A percentile compares a stretch with the other conserved stretches of the same genome.
phyloP scores from a whole-genome alignment of 1,139 yeast genomes.

The Candida dubliniensis region DNA sequence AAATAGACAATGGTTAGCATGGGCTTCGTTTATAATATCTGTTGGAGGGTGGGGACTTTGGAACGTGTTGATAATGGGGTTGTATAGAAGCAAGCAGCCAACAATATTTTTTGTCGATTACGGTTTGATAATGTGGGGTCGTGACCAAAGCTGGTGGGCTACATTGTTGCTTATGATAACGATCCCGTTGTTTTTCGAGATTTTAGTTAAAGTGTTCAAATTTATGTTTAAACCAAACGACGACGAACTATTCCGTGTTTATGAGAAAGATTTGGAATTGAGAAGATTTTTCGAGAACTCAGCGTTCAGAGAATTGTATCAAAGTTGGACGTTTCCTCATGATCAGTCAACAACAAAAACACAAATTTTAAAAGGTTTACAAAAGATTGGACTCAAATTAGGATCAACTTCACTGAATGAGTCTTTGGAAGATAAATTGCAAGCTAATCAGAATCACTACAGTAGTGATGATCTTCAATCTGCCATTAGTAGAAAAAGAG shows the following conservation, averaged over 20 bases:
- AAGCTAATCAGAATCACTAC: not conserved
- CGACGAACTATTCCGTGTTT: slow-evolving; percentile 72
- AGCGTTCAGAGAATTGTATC: slow-evolving; percentile 70
- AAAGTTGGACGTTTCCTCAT: slow-evolving; percentile 74
- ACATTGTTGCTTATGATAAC: slow-evolving; percentile 55
- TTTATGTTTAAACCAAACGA: slow-evolving; percentile 65
- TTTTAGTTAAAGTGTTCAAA: slow-evolving; percentile 58
- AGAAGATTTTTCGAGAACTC: slow-evolving; percentile 70
- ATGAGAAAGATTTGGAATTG: slow-evolving; percentile 70
- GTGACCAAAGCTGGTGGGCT: slow-evolving; percentile 85
- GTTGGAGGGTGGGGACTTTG: slow-evolving; percentile 86
- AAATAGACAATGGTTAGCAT: slow-evolving; percentile 69
- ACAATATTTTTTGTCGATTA: slow-evolving; percentile 71
- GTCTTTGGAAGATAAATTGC: not conserved
- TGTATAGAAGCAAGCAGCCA: slow-evolving; percentile 59
- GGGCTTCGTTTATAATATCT: slow-evolving; percentile 69
- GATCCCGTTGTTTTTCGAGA: slow-evolving; percentile 65
- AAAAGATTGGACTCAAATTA: slow-evolving; percentile 9
- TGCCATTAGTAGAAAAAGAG: slow-evolving; percentile 46
- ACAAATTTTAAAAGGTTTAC: slow-evolving; percentile 14
- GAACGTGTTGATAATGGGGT: slow-evolving; percentile 72
- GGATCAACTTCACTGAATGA: slow-evolving; percentile 5
- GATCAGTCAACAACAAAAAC: slow-evolving; percentile 35
- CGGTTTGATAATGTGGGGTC: slow-evolving; percentile 76
- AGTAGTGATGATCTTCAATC: slow-evolving; percentile 16